phyloP scores from a whole-genome alignment of 768 basidiomycete genomes.

The Neoboletus magnificus region DNA sequence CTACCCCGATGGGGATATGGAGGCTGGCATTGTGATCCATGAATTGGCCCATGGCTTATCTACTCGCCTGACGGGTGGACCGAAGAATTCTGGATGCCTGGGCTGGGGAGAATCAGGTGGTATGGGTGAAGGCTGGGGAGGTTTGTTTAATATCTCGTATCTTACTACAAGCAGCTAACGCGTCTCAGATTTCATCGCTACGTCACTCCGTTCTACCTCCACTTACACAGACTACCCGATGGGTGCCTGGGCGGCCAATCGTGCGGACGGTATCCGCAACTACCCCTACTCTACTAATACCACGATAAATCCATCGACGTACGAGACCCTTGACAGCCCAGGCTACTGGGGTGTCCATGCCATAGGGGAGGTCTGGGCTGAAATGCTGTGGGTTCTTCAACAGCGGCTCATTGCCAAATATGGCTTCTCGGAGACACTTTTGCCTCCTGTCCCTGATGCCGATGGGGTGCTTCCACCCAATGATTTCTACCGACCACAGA shows the following conservation, averaged over 20 bases:
- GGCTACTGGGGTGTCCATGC: constrained; percentile 94
- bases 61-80: constrained; percentile 93
- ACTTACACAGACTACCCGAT: constrained; percentile 79
- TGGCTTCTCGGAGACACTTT: constrained; percentile 73
- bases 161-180: not conserved
- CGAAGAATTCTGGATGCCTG: constrained; percentile 87
- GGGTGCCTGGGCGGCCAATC: constrained; percentile 95
- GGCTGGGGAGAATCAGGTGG: constrained; percentile 96
- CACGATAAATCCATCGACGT: constrained; percentile 82
- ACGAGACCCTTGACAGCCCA: constrained; percentile 91
- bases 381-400: constrained; percentile 80
- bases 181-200: constrained; percentile 73
- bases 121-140: constrained; percentile 98
- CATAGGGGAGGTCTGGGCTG: constrained; percentile 94
- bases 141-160: constrained; percentile 28
- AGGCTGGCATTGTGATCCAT: constrained; percentile 96
- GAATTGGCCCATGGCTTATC: constrained; percentile 87
- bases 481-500: constrained; percentile 59
- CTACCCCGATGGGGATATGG: constrained; percentile 92
- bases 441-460: constrained; percentile 69
- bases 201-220: constrained; percentile 72
- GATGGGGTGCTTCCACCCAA: constrained; percentile 65
- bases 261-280: constrained; percentile 74
- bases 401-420: constrained; percentile 76
- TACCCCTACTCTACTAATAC: constrained; percentile 80